Base-by-base conservation (phyloP, 768 basidiomycete species). In the Nevesoporus exiguus region DNA sequence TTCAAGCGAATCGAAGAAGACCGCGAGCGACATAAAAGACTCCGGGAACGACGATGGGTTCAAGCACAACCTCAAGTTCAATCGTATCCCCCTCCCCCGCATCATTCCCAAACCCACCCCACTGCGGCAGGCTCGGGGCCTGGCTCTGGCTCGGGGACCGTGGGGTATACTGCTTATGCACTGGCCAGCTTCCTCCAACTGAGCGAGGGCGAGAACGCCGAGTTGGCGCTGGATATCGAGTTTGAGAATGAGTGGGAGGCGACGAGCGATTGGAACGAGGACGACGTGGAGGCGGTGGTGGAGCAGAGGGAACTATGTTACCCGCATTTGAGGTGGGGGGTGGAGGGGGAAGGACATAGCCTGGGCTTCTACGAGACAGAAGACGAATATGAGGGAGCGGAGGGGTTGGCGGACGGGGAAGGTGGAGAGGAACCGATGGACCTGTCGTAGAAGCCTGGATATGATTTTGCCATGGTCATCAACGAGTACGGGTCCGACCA, bases 181-280 rank as follows among this genome's bases (percentile, higher is more conserved):
- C 58, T 70, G 7, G 58, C 64, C 9, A 41, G 54, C 13, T 70
- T 70, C 40, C 56, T 70, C 5, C 68, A 62, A 2, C 41, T 68
- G 36, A 68, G 68, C 40, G 81, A 80, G 1, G 79, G 79, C 41
- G 80, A 81, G 37, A 66, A 67, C 5, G 51, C 54, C 5, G 85
- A 88, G 65, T 61, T 84, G 34, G 74, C 83, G 19, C 72, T 87
- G 41, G 90, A 91, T 60, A 86, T 92, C 51, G 89, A 92, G 68
- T 93, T 92, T 62, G 90, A 93, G 63, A 90, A 91, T 57, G 88
- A 88, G 56, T 93, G 90, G 90, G 90, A 92, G 69, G 83, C 88
- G 39, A 90, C 87, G 47, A 91, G 90, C 60, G 89, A 91, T 71
- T 92, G 90, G 88, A 92, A 92, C 68, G 90, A 91, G 68, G 90